Evolutionary conservation across 2,329 filamentous ascomycete genomes (phyloP).

Genomic region (Mycogone perniciosa): DNA sequence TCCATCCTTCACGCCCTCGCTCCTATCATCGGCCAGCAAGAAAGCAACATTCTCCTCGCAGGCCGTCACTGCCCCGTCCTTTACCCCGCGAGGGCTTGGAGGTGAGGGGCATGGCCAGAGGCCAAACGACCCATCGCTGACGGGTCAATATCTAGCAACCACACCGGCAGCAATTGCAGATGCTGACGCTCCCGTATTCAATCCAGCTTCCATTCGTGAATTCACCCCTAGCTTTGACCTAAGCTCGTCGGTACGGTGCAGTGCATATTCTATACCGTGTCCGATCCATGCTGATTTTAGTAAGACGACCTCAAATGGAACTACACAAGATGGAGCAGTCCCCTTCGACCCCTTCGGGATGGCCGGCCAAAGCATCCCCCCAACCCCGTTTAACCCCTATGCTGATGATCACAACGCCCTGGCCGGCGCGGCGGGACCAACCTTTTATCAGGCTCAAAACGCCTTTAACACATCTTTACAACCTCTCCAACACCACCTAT

Average conservation of each 20-base stretch:
- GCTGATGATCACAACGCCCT: slow-evolving; percentile 62
- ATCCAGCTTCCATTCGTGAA: slow-evolving; percentile 51
- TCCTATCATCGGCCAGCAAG: slow-evolving; percentile 45
- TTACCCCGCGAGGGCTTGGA: slow-evolving; percentile 62
- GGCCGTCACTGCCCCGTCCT: slow-evolving; percentile 80
- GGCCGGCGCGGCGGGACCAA: slow-evolving; percentile 43
- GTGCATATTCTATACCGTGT: neutral
- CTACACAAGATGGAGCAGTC: slow-evolving; percentile 37
- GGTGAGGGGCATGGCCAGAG: slow-evolving; percentile 23
- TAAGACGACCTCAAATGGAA: slow-evolving; percentile 40
- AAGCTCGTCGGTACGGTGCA: slow-evolving; percentile 38
- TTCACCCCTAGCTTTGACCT: slow-evolving; percentile 55
- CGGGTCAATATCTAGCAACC: slow-evolving; percentile 21
- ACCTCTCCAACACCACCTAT: slow-evolving; percentile 84
- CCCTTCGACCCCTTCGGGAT: slow-evolving; percentile 60
- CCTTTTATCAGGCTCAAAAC: slow-evolving; percentile 60
- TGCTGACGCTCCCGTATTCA: slow-evolving; percentile 42
- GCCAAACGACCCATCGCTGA: neutral
- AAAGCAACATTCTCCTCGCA: slow-evolving; percentile 80
- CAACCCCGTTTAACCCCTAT: slow-evolving; percentile 65
- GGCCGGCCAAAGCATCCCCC: slow-evolving; percentile 43
- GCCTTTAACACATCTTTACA: slow-evolving; percentile 49
- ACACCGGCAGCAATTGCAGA: slow-evolving; percentile 37
- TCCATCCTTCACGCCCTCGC: slow-evolving; percentile 80
- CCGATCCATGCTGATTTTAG: neutral